Conservation (phyloP, 768 basidiomycete genomes). For the Boletellus sp. region DNA sequence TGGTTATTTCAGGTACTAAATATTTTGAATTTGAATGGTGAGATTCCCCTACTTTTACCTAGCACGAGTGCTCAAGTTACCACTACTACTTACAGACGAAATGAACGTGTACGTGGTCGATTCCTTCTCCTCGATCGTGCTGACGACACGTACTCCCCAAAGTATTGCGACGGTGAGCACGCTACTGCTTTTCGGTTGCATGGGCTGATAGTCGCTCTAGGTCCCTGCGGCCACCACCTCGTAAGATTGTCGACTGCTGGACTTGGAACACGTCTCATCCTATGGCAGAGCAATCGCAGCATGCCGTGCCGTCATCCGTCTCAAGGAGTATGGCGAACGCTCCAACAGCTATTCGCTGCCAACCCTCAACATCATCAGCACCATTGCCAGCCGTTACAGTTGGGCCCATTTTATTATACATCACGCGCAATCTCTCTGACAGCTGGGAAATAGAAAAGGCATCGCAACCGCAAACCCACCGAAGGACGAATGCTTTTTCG, state of each 20-base stretch:
- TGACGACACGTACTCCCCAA: conserved; percentile 1
- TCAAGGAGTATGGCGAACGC: conserved; percentile 49
- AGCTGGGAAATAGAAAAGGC: conserved; percentile 12
- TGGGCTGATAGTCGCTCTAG: conserved; percentile 25
- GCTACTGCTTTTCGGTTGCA: not conserved
- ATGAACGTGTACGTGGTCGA: conserved; percentile 24
- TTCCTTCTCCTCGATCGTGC: not conserved
- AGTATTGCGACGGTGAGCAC: conserved; percentile 25
- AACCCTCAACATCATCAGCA: conserved; percentile 22
- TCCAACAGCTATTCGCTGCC: conserved; percentile 14
- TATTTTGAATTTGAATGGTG: conserved; percentile 25
- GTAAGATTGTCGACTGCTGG: conserved; percentile 33
- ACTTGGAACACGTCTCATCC: conserved; percentile 2
- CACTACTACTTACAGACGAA: conserved; percentile 13
- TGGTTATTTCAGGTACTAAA: conserved; percentile 19
- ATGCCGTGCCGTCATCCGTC: conserved; percentile 62
- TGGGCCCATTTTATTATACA: not conserved
- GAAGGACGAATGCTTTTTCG: conserved; percentile 9
- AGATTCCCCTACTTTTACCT: not conserved
- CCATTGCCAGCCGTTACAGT: conserved; percentile 19
- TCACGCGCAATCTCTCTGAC: not conserved
- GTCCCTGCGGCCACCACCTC: conserved; percentile 65
- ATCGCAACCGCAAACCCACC: conserved; percentile 6
- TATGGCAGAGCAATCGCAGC: conserved; percentile 40
- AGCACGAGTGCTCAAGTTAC: not conserved